phyloP scores from a whole-genome alignment of 2,329 filamentous ascomycete genomes.

The Aspergillus ochraceoroseus region DNA sequence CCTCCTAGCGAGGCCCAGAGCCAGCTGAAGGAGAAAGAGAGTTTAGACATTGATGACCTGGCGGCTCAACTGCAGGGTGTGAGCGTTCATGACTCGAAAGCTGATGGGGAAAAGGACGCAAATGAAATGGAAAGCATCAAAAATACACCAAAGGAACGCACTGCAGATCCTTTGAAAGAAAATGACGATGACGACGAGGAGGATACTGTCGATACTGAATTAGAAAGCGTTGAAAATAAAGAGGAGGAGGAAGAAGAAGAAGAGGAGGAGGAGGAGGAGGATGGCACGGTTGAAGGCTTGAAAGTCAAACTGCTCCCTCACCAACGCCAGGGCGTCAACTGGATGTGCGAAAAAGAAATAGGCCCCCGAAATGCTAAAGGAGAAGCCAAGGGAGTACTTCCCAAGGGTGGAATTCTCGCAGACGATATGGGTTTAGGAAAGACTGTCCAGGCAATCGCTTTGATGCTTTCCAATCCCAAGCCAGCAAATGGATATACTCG shows the following conservation, averaged over 20 bases:
- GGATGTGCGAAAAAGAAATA: slow-evolving; percentile 92
- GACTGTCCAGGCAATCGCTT: slow-evolving; percentile 85
- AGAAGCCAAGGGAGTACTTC: slow-evolving; percentile 68
- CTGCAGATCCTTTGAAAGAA: slow-evolving; percentile 19
- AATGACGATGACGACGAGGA: slow-evolving; percentile 40
- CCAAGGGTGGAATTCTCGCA: slow-evolving; percentile 89
- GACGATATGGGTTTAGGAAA: slow-evolving; percentile 97
- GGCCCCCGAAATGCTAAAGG: slow-evolving; percentile 75
- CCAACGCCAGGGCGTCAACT: slow-evolving; percentile 86
- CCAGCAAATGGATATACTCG: slow-evolving; percentile 47
- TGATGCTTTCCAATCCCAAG: slow-evolving; percentile 78
- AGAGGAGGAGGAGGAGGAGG: slow-evolving; percentile 52
- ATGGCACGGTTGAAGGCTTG: slow-evolving; percentile 69
- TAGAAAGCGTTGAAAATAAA: slow-evolving; percentile 32
- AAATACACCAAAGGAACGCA: slow-evolving; percentile 39
- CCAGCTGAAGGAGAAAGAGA: slow-evolving; percentile 19
- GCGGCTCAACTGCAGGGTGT: slow-evolving; percentile 43
- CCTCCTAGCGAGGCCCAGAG: slow-evolving; percentile 14
- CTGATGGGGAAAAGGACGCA: slow-evolving; percentile 37
- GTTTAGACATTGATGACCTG: slow-evolving; percentile 40
- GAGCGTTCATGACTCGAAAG: slow-evolving; percentile 34
- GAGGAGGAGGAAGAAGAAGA: slow-evolving; percentile 39
- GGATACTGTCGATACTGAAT: slow-evolving; percentile 13
- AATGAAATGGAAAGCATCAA: slow-evolving; percentile 41
- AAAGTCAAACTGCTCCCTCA: slow-evolving; percentile 86